A percentile compares a stretch with the other conserved stretches of the same genome.
These are phyloP conservation scores for Lindgomyces ingoldianus DNA, from an alignment of 495 filamentous ascomycete species.

Conservation along the genomic window DNA sequence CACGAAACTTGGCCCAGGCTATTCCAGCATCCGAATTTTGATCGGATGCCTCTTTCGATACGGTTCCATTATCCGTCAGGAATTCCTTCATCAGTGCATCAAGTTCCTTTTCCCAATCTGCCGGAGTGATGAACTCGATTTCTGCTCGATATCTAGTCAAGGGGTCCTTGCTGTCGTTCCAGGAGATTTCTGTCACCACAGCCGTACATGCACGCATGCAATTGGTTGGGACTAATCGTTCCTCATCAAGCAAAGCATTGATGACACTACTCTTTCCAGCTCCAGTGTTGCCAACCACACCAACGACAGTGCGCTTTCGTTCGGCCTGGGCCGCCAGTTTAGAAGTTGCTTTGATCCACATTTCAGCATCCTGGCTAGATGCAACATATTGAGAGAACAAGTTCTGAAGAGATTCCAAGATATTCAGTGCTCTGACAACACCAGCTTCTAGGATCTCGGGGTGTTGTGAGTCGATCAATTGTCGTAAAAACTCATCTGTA, in stretches of 20 bases:
- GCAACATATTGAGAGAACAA: conserved; percentile 43
- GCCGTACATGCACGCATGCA: conserved; percentile 69
- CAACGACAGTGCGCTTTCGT: conserved; percentile 38
- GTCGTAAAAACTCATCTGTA: conserved; percentile 36
- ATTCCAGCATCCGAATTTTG: conserved; percentile 57
- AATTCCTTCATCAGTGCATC: conserved; percentile 56
- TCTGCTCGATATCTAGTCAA: conserved; percentile 58
- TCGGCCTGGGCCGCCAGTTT: conserved; percentile 46
- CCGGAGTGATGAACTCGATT: conserved; percentile 60
- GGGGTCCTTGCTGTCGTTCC: conserved; percentile 53
- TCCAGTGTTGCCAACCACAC: conserved; percentile 44
- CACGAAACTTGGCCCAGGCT: conserved; percentile 64
- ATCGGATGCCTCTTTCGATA: conserved; percentile 50
- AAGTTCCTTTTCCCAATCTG: conserved; percentile 63
- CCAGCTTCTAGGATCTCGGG: conserved; percentile 48
- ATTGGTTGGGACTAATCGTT: conserved; percentile 55
- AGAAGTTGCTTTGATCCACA: conserved; percentile 52
- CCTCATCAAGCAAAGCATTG: conserved; percentile 44
- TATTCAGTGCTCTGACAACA: conserved; percentile 43
- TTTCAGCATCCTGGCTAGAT: conserved; percentile 38
- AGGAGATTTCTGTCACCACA: conserved; percentile 66
- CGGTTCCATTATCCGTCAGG: conserved; percentile 48
- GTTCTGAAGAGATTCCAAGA: conserved; percentile 4
- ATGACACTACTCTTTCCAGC: conserved; percentile 43
- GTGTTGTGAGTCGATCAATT: conserved; percentile 43